Evolutionary conservation across 139 green algal genomes (phyloP).

Genomic region (Coelastrella sp.): DNA sequence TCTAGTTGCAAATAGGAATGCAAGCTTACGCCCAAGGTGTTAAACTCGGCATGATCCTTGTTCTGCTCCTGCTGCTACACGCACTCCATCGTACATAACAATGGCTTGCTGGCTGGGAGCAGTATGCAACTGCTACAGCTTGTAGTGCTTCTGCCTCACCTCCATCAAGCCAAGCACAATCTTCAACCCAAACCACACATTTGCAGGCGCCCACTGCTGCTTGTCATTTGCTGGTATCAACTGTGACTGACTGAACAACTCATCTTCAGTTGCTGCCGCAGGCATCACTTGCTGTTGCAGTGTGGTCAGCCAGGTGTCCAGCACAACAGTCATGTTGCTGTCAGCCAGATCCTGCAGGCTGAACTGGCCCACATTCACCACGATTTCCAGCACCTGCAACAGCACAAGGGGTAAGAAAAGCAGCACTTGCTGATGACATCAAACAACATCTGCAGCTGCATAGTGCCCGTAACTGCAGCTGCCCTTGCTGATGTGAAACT

Average conservation of each 20-base stretch:
- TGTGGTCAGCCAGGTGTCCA: background rate
- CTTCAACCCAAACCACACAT: slow-evolving; percentile 25
- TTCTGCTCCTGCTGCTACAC: too few species aligned
- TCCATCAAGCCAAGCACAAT: slow-evolving; percentile 39
- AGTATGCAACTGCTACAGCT: background rate
- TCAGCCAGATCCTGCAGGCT: background rate
- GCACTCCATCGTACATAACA: background rate
- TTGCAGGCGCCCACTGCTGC: background rate
- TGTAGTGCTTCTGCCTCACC: background rate
- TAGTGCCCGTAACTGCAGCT: too few species aligned
- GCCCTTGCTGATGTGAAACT: too few species aligned
- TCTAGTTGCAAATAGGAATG: too few species aligned
- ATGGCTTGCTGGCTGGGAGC: background rate
- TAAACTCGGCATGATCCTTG: too few species aligned
- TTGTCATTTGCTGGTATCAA: background rate
- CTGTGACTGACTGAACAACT: background rate
- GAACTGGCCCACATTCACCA: background rate
- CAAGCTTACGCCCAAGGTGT: too few species aligned
- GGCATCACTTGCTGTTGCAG: slow-evolving; percentile 1
- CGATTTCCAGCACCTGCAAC: slow-evolving; percentile 5
- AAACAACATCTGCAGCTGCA: background rate
- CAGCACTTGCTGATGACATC: too few species aligned
- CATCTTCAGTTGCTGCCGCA: background rate
- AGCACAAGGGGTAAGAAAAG: too few species aligned
- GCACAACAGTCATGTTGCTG: background rate